Base-by-base conservation (phyloP, 345 rosid species). In the Zanthoxylum bungeanum region DNA sequence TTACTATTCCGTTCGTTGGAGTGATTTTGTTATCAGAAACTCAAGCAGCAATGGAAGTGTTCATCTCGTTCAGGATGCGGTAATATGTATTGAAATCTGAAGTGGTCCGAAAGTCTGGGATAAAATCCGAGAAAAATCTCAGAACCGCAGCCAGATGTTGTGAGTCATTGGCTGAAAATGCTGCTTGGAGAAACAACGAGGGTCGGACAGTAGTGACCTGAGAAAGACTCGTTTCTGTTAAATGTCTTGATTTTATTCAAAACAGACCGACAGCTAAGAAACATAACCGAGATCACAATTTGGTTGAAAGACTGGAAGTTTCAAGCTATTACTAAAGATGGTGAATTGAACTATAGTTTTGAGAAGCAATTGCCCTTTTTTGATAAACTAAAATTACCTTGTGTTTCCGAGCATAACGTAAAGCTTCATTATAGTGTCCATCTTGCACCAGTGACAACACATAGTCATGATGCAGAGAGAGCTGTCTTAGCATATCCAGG, bases 401-500 rank as follows among this genome's bases (percentile, higher is more conserved):
- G 44, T 87, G 88, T 79, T 93, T 96, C 82, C 88, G 85, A 11
- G 88, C 78, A 76, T 96, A 93, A 14, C 96, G 96, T 51, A 96
- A 83, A 70, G 99, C 96, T 81, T 91, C 97, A 37, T 85, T 90
- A 77, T 89, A 90, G 75, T 86, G 89, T 55, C 99, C 99, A 74
- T 96, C 98, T 85, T 88, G 96, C 57, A 85, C 91, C 4, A 93
- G 89, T 36, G 66, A 80, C 57, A 84, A 70, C 46, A 96, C 86
- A 72, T 89, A 95, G 53, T 95, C 99, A 60, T 86, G 91, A 79
- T 96, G 96, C 40, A 93, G 78, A 31, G 82, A 82, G 75, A 96
- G 97, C 77, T 96, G 98, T 79, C 98, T 88, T 79, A 93, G 74
- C 97, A 96, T 96, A 61, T 96, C 97, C 53, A 85, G 79, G 68